phyloP scores from a whole-genome alignment of 768 basidiomycete genomes.

The Baorangia bicolor region DNA sequence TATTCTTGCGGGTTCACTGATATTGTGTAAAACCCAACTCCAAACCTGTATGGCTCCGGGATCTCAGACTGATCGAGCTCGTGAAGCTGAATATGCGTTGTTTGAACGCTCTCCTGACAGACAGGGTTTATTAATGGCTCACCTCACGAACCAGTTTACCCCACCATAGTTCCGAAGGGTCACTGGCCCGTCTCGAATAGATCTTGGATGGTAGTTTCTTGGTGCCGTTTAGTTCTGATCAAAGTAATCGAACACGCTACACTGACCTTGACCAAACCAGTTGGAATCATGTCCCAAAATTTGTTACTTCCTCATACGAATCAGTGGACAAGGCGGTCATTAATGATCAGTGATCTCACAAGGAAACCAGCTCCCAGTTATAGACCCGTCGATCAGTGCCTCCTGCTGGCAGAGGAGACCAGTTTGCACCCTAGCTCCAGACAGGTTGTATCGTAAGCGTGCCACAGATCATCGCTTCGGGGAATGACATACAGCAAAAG shows the following conservation, averaged over 20 bases:
- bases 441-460: neutral
- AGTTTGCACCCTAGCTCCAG: conserved; percentile 42
- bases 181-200: conserved; percentile 25
- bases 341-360: conserved; percentile 31
- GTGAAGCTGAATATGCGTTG: conserved; percentile 29
- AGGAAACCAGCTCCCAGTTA: conserved; percentile 41
- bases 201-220: conserved; percentile 40
- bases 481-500: conserved; percentile 44
- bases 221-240: conserved; percentile 1
- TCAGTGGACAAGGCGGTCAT: conserved; percentile 4
- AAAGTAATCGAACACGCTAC: neutral
- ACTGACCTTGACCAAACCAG: conserved; percentile 41
- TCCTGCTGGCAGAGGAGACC: conserved; percentile 43
- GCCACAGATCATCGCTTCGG: neutral
- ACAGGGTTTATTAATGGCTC: conserved; percentile 7
- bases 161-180: conserved; percentile 37
- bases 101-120: neutral
- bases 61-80: conserved; percentile 34
- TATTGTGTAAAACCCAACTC: conserved; percentile 45
- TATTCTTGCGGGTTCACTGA: conserved; percentile 52
- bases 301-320: conserved; percentile 35
- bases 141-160: conserved; percentile 40
- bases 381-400: conserved; percentile 33
- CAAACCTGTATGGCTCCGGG: conserved; percentile 35
- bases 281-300: conserved; percentile 47